Evolutionary conservation across 2,329 filamentous ascomycete genomes (phyloP), one percentile per base, ranked within the genome.

Genomic region (Cladosporium colombiae): DNA sequence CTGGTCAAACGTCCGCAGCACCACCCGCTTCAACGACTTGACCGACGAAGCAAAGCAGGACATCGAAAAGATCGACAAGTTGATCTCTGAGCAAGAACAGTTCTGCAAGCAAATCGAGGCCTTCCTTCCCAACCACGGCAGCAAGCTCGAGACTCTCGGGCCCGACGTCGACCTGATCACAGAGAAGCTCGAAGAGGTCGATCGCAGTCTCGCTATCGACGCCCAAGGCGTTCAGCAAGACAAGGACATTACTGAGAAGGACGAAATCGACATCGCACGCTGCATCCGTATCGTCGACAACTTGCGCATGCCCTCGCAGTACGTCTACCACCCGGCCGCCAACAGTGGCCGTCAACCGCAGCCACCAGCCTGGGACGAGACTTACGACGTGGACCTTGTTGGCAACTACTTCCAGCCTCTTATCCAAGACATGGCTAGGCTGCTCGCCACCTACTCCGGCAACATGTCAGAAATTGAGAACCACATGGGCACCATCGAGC

Each of bases 11-110:
- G 83, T 98, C 67, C 88, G 92, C 62, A 90, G 91, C 18, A 96
- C 93, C 0, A 97, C 93, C 3, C 91, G 95, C 68, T 97, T 95
- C 81, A 92, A 93, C 75, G 94, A 97, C 77, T 88, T 97, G 31
- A 88, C 91, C 67, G 90, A 94, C 70, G 88, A 91, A 33, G 82
- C 97, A 18, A 92, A 96, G 74, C 86, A 88, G 68, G 82, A 92
- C 70, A 91, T 99, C 68, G 87, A 91, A 68, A 80, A 84, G 11
- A 87, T 96, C 69, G 94, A 99, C 78, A 86, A 86, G 66, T 87
- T 89, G 69, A 94, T 99, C 71, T 87, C 92, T 72, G 84, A 85
- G 63, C 92, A 95, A 75, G 93, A 96, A 73, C 78, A 81, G 66
- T 89, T 90, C 77, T 89, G 91, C 74, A 87, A 90, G 71, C 87